Percentiles rank a stretch among this genome's conserved stretches.
These are phyloP conservation scores for Scheffersomyces ergatensis DNA, from an alignment of 805 yeast species.

Conservation along the genomic window DNA sequence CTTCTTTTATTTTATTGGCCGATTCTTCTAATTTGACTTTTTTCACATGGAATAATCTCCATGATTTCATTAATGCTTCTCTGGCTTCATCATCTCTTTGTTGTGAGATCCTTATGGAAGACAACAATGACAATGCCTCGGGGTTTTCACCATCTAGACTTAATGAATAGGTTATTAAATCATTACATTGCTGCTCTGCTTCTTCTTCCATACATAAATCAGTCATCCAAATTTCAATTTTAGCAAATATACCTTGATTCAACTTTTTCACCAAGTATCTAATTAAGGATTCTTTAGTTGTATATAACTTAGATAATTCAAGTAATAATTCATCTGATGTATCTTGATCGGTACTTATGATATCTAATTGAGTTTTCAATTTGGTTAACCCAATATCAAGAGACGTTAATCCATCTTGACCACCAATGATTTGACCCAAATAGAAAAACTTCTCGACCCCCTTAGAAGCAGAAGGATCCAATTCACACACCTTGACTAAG, in stretches of 20 bases:
- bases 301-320: slow-evolving; percentile 22
- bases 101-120: slow-evolving; percentile 89
- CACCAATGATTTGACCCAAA: slow-evolving; percentile 89
- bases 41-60: slow-evolving; percentile 62
- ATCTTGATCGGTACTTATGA: slow-evolving; percentile 24
- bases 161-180: slow-evolving; percentile 62
- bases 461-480: slow-evolving; percentile 62
- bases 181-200: slow-evolving; percentile 81
- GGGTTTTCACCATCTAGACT: slow-evolving; percentile 61
- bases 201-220: slow-evolving; percentile 91
- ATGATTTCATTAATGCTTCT: slow-evolving; percentile 62
- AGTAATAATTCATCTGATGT: slow-evolving; percentile 20
- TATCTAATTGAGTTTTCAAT: slow-evolving; percentile 35
- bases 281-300: slow-evolving; percentile 18
- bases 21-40: slow-evolving; percentile 48
- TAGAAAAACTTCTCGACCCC: slow-evolving; percentile 86
- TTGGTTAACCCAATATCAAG: slow-evolving; percentile 62
- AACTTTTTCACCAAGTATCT: slow-evolving; percentile 52
- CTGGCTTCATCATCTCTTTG: slow-evolving; percentile 71
- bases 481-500: slow-evolving; percentile 56
- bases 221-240: slow-evolving; percentile 97
- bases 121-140: slow-evolving; percentile 77
- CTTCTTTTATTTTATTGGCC: slow-evolving; percentile 18
- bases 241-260: slow-evolving; percentile 75
- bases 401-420: slow-evolving; percentile 63